Evolutionary conservation across 768 basidiomycete species (phyloP), one percentile per base, ranked within the genome.

Genomic region (Podaxis carcinomalis): DNA sequence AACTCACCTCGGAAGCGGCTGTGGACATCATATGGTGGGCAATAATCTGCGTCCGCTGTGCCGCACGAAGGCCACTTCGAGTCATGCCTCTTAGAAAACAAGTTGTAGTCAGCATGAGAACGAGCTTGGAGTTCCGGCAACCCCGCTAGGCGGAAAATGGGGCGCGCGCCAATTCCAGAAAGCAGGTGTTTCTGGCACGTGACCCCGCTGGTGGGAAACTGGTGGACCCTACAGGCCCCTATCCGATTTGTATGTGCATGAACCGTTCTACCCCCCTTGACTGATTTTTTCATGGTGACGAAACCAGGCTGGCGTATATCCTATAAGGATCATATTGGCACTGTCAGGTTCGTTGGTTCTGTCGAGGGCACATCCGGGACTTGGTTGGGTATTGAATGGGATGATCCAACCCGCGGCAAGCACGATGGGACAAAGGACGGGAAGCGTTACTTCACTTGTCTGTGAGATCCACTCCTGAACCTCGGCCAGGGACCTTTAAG

Each of bases 331-430:
- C 69, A 85, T 66, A 68, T 82, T 47, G 93, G 89, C 1, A 93
- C 91, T 3, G 73, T 96, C 63, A 84, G 74, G 72, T 95, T 82
- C 68, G 73, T 81, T 13, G 93, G 93, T 1, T 64, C 71, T 1
- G 85, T 95, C 19, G 75, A 83, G 16, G 81, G 81, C 13, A 85
- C 90, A 0, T 68, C 74, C 2, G 92, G 90, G 3, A 66, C 73
- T 11, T 98, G 95, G 95, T 79, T 95, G n/a, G 96, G 96, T n/a
- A 83, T 98, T 51, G 96, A 98, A 75, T 98, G 95, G 92, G 96
- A 98, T 69, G 88, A 93, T 67, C 82, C 87, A 19, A 62, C 71
- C 6, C 84, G 94, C 59, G 96, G 96, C 27, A 95, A 90, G 71
- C 95, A 98, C 70, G 85, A 90, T 66, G 96, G 96, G 5, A 70